These are phyloP conservation scores for Alternaria ventricosa DNA, from an alignment of 2,329 filamentous ascomycete genomes.

Conservation along the genomic window DNA sequence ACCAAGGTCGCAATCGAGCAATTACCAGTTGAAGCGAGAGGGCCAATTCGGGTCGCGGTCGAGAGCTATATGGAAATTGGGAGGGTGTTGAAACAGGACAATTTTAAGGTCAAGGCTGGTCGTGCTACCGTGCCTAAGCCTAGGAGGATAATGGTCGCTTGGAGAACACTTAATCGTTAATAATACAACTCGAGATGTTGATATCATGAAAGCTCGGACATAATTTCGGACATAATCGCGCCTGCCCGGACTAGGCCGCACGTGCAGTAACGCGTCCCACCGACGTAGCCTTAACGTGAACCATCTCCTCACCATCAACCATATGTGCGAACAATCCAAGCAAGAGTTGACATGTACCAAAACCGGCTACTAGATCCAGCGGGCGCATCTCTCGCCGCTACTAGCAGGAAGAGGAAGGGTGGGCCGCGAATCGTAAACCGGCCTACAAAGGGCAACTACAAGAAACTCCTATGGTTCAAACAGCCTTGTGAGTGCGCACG, in stretches of 20 bases:
- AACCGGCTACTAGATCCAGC: constrained; percentile 19
- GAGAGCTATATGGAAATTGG: constrained; percentile 82
- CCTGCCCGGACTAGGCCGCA: background rate
- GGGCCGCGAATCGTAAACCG: constrained; percentile 70
- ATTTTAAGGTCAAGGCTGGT: constrained; percentile 53
- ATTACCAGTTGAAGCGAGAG: constrained; percentile 66
- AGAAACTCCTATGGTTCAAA: constrained; percentile 97
- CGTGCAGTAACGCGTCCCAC: background rate
- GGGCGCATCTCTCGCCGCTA: constrained; percentile 14
- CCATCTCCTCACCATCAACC: background rate
- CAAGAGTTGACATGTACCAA: constrained; percentile 17
- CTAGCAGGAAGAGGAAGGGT: constrained; percentile 54
- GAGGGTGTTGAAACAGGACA: constrained; percentile 61
- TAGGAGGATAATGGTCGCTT: constrained; percentile 63
- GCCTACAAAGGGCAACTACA: constrained; percentile 78
- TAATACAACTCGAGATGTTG: background rate
- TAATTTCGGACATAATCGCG: constrained; percentile 4
- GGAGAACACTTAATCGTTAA: constrained; percentile 57
- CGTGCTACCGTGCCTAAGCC: constrained; percentile 56
- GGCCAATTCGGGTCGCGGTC: constrained; percentile 71
- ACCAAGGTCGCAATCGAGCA: constrained; percentile 65
- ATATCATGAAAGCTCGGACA: background rate
- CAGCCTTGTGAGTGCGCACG: constrained; percentile 73
- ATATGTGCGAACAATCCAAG: background rate
- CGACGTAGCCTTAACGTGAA: background rate